A percentile compares a stretch with the other conserved stretches of the same genome.
Conservation (phyloP, 2,329 filamentous ascomycete species). For the Ophiostoma triangulosporum region DNA sequence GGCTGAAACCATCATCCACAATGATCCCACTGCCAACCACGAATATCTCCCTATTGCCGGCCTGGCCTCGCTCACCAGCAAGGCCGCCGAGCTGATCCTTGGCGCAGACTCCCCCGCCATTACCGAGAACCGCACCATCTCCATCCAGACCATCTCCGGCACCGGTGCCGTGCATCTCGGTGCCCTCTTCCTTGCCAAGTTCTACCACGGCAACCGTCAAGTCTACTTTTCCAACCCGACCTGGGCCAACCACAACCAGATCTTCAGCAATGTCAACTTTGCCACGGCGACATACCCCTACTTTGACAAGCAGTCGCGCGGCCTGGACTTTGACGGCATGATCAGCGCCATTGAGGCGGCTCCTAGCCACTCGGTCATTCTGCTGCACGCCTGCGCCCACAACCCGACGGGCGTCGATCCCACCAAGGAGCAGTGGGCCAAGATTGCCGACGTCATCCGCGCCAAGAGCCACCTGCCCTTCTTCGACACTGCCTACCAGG, state of each 20-base stretch:
- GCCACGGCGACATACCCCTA: slow-evolving; percentile 78
- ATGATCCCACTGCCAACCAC: slow-evolving; percentile 86
- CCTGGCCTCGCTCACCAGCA: slow-evolving; percentile 69
- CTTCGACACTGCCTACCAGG: slow-evolving; percentile 97
- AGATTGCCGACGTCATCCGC: slow-evolving; percentile 66
- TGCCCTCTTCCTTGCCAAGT: slow-evolving; percentile 83
- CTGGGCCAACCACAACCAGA: slow-evolving; percentile 98
- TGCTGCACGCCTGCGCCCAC: slow-evolving; percentile 92
- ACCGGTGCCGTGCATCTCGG: slow-evolving; percentile 92
- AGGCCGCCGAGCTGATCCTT: slow-evolving; percentile 82
- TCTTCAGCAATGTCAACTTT: slow-evolving; percentile 83
- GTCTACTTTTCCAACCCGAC: slow-evolving; percentile 92
- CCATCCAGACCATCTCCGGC: slow-evolving; percentile 90
- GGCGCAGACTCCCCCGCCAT: slow-evolving; percentile 70
- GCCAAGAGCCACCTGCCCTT: slow-evolving; percentile 85
- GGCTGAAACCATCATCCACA: slow-evolving; percentile 82
- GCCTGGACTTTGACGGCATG: slow-evolving; percentile 87
- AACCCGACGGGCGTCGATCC: slow-evolving; percentile 97
- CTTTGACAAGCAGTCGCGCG: slow-evolving; percentile 78
- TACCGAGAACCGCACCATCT: slow-evolving; percentile 65
- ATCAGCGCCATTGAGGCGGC: slow-evolving; percentile 55
- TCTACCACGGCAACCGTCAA: slow-evolving; percentile 62
- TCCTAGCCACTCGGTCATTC: slow-evolving; percentile 67
- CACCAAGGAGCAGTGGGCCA: slow-evolving; percentile 84
- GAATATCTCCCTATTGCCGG: slow-evolving; percentile 97